Base-by-base conservation (phyloP, 2,329 filamentous ascomycete genomes). In the Monilinia vaccinii-corymbosi region DNA sequence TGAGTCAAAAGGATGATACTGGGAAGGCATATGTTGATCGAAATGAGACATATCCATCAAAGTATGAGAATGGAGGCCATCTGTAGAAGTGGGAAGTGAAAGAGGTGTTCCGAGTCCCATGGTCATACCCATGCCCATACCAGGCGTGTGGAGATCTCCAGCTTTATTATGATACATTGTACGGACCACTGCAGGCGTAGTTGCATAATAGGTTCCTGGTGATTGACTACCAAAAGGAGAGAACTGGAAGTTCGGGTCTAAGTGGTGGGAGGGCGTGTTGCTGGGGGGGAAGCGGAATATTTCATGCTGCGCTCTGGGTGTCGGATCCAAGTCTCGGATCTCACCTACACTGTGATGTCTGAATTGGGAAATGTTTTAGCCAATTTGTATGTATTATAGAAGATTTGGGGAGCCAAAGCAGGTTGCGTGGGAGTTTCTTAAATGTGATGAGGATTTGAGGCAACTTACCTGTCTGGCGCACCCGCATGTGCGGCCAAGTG, bases 201-300 rank as follows among this genome's bases (percentile, higher is more conserved):
- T 89, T 9, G 91, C 92, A 74, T 96, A 97, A 74, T 94, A 94
- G 16, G 87, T 89, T 18, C n/a, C n/a, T n/a, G 88, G 83, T 49
- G 87, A 83, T 65, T 92, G 88, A 73, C 89, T 90, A 65, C 87
- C 85, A 70, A 96, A 93, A 60, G 81, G 80, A 62, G 84, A 81
- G 74, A 96, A 97, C 28, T 85, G 83, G 72, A 90, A 90, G 72
- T 87, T 91, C 21, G 91, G 85, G 71, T 97, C 93, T 71, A 97
- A 81, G 60, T 34, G 32, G 10, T 34, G 32, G 4, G 32, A 34
- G 32, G 32, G 32, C 32, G 32, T 34, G 32, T 34, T 34, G 32
- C 9, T 8, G 13, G 32, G 96, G 78, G 25, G 91, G 94, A 4
- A 92, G 91, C 2, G 92, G 96, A 70, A 94, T 67, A 82, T 85